Evolutionary conservation across 352 stramenopile species (phyloP), one percentile per base, ranked within the genome.

Genomic region (Paralagenidium karlingii): DNA sequence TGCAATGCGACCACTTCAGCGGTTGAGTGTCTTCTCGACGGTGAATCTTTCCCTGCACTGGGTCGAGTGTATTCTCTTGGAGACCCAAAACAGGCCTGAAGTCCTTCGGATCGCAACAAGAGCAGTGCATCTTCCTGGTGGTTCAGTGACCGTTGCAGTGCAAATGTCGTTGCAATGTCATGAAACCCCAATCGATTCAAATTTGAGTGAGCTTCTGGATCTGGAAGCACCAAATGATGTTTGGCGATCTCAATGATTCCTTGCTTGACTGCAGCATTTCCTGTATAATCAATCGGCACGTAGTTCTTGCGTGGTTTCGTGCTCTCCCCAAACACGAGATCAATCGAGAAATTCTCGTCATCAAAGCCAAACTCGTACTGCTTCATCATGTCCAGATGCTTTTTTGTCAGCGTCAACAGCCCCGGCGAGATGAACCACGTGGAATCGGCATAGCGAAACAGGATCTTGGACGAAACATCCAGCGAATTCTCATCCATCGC

Each of bases 321-420:
- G 40, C 38, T 80, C 8, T 81, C 71, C 24, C 84, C 71, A 33
- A 91, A 51, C 18, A 87, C 60, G 9, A 91, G 60, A 42, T 91
- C 77, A 28, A 88, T 53, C 2, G 65, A 84, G 39, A 91, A 91
- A 5, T 77, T 51, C 7, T 87, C 73, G 19, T 85, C 70, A 34
- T 84, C 75, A 50, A 91, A 91, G 9, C 63, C 74, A 33, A 82
- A 59, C 27, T 87, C 73, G 43, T 88, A 91, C 40, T 87, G 71
- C 44, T 87, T 87, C 67, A 87, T 86, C 41, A 91, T 51, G 39
- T 91, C 77, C 4, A 91, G 39, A 38, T 83, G 60, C 10, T 52
- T 43, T 48, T 88, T 91, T 34, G 63, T 75, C 5, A 88, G 53
- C 11, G 71, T 84, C 15, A 91, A 56, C 3, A 91, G 42, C 2